phyloP scores from a whole-genome alignment of 129 eudicot species.

The Artemisia annua region DNA sequence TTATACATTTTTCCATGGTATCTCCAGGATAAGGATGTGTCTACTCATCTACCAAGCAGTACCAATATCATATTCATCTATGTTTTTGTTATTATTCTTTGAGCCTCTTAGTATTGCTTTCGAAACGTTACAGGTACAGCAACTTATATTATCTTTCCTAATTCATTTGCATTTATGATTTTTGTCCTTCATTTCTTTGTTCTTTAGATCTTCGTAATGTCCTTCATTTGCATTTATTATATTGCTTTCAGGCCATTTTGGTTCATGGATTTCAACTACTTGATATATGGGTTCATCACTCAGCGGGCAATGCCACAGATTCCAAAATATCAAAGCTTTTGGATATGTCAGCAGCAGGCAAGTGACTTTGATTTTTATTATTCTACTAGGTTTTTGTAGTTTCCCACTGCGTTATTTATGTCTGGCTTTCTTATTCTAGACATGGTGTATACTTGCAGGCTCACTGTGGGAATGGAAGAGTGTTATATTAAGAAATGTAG shows the following conservation, averaged over 20 bases:
- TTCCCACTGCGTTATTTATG: background rate
- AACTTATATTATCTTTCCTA: background rate
- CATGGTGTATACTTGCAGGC: slow-evolving; percentile 45
- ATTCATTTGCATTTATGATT: slow-evolving; percentile 13
- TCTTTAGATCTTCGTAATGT: background rate
- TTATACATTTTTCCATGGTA: slow-evolving; percentile 21
- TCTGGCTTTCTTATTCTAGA: slow-evolving; percentile 12
- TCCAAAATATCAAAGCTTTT: slow-evolving; percentile 60
- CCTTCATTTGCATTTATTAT: slow-evolving; percentile 23
- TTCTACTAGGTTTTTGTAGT: slow-evolving; percentile 10
- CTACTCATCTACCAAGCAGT: slow-evolving; percentile 43
- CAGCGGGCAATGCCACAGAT: slow-evolving; percentile 49
- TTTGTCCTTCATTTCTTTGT: background rate
- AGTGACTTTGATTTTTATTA: background rate
- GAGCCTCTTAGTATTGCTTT: slow-evolving; percentile 90
- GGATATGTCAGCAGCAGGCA: slow-evolving; percentile 77
- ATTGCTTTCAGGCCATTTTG: slow-evolving; percentile 60
- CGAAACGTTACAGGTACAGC: slow-evolving; percentile 77
- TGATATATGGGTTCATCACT: slow-evolving; percentile 78
- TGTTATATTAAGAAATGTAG: slow-evolving; percentile 66
- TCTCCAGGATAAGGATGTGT: slow-evolving; percentile 68
- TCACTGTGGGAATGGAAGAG: slow-evolving; percentile 92
- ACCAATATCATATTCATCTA: slow-evolving; percentile 39
- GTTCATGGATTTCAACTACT: slow-evolving; percentile 90
- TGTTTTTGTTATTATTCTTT: slow-evolving; percentile 70